Evolutionary conservation across 495 filamentous ascomycete genomes (phyloP).

Genomic region (Chaetomium cochliodes): DNA sequence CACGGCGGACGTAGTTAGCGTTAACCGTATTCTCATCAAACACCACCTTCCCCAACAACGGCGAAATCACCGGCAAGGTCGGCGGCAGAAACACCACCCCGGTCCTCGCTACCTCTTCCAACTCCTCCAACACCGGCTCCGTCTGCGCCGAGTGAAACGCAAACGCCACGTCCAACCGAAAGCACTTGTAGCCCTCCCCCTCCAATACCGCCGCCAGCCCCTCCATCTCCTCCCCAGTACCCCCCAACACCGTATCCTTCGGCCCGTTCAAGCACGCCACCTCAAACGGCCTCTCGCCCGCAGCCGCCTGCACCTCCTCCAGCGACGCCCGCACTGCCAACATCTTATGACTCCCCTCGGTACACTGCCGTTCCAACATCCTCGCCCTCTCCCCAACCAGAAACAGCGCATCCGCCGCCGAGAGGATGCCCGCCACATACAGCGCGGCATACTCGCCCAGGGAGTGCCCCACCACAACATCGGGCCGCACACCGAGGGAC

Average conservation of each 20-base stretch:
- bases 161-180: conserved; percentile 67
- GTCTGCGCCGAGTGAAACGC: conserved; percentile 82
- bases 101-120: conserved; percentile 56
- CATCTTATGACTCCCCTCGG: conserved; percentile 68
- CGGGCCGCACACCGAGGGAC: conserved; percentile 74
- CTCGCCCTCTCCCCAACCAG: conserved; percentile 75
- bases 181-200: conserved; percentile 62
- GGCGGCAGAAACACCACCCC: conserved; percentile 61
- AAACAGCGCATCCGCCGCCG: conserved; percentile 74
- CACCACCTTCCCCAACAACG: conserved; percentile 60
- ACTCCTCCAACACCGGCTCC: conserved; percentile 67
- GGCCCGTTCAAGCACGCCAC: conserved; percentile 64
- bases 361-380: conserved; percentile 69
- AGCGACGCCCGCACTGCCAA: conserved; percentile 54
- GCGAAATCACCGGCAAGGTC: conserved; percentile 67
- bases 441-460: conserved; percentile 87
- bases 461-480: conserved; percentile 82
- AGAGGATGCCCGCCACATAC: conserved; percentile 74
- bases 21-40: conserved; percentile 57
- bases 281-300: conserved; percentile 28
- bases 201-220: conserved; percentile 58
- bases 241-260: conserved; percentile 61
- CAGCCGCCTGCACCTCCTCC: conserved; percentile 39
- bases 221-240: conserved; percentile 52
- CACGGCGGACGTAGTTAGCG: conserved; percentile 61